Percentiles rank a stretch among this genome's conserved stretches.
phyloP scores from a whole-genome alignment of 1,284 basidiomycete genomes.

The Flammula alnicola region DNA sequence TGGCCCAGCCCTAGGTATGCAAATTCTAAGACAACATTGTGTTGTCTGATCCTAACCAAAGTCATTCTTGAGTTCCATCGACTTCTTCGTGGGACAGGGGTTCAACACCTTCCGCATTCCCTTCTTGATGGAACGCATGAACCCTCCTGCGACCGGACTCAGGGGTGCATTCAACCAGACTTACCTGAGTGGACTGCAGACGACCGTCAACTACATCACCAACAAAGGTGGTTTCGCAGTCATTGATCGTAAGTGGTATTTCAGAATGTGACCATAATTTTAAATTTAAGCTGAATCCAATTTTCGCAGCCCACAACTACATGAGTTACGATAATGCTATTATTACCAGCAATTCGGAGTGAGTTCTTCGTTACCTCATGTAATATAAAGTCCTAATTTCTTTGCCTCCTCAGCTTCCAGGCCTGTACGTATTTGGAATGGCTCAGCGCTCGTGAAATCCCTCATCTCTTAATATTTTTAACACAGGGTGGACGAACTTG shows the following conservation, averaged over 20 bases:
- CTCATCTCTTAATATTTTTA: not conserved
- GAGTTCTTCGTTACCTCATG: conserved; percentile 25
- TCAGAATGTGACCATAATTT: not conserved
- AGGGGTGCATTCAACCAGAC: conserved; percentile 56
- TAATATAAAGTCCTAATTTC: conserved; percentile 7
- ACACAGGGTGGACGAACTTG: conserved; percentile 59
- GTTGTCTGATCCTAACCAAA: not conserved
- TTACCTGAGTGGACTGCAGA: conserved; percentile 56
- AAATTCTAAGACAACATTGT: not conserved
- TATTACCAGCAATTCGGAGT: conserved; percentile 54
- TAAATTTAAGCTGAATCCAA: conserved; percentile 6
- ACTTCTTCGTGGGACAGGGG: conserved; percentile 51
- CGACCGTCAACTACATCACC: conserved; percentile 64
- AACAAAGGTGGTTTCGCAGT: conserved; percentile 59
- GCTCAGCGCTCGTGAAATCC: no score
- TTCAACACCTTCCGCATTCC: conserved; percentile 70
- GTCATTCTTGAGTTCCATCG: conserved; percentile 7
- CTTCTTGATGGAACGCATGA: conserved; percentile 62
- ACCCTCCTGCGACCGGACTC: conserved; percentile 53
- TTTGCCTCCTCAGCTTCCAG: conserved; percentile 46
- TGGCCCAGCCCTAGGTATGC: conserved; percentile 12
- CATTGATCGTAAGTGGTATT: conserved; percentile 52
- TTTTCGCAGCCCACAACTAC: conserved; percentile 55
- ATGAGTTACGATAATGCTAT: conserved; percentile 58
- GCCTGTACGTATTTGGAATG: conserved; percentile 48